Conservation (phyloP, 257 asterid genomes). For the Solanum virginianum region DNA sequence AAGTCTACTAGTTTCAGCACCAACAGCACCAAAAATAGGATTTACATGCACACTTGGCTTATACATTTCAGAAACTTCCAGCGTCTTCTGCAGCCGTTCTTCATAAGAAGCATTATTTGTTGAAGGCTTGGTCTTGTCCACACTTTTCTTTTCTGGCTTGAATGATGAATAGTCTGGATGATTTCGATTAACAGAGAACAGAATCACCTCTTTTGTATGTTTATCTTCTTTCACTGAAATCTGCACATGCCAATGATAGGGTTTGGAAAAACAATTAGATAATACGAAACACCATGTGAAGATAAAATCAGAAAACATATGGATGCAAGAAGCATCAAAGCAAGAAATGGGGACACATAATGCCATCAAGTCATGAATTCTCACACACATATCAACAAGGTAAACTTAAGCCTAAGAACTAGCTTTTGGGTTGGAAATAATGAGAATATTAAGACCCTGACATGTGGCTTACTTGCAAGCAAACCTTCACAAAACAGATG, state of each 20-base stretch:
- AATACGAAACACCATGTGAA: background rate
- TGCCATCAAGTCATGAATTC: background rate
- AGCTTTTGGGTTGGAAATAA: background rate
- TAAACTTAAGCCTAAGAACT: background rate
- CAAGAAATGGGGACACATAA: background rate
- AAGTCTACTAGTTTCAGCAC: constrained; percentile 51
- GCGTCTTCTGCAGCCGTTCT: constrained; percentile 31
- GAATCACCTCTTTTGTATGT: constrained; percentile 63
- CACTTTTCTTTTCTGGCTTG: constrained; percentile 75
- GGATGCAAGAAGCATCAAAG: background rate
- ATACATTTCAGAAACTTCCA: constrained; percentile 69
- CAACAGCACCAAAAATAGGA: constrained; percentile 59
- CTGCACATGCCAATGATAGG: constrained; percentile 31
- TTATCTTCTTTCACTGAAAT: constrained; percentile 85
- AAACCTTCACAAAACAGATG: background rate
- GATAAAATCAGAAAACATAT: background rate
- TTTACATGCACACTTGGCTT: constrained; percentile 84
- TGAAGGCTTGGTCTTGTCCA: constrained; percentile 41
- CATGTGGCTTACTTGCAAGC: background rate
- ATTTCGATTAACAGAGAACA: constrained; percentile 53
- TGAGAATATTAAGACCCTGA: background rate
- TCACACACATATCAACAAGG: background rate
- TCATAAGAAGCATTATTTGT: constrained; percentile 21
- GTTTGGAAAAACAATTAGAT: background rate
- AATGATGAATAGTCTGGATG: constrained; percentile 71